Conservation (phyloP, 768 basidiomycete species). For the Baorangia bicolor region DNA sequence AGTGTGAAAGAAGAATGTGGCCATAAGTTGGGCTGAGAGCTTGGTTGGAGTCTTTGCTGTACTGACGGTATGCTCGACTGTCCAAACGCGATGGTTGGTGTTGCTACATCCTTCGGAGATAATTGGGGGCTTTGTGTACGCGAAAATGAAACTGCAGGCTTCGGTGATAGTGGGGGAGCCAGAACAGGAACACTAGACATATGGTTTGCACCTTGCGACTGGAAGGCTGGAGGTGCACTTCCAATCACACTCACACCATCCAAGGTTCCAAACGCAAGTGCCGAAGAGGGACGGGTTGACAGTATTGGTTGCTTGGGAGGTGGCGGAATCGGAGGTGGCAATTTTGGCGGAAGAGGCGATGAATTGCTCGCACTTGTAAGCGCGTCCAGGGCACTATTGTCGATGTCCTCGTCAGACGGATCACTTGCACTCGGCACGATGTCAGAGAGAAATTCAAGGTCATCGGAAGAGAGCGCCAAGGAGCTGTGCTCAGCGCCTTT, state of each 20-base stretch:
- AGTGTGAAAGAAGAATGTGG: constrained; percentile 20
- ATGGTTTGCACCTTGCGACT: constrained; percentile 1
- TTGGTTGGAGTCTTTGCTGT: constrained; percentile 17
- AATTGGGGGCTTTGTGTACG: constrained; percentile 15
- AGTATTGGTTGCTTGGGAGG: constrained; percentile 29
- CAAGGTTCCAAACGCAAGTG: neutral
- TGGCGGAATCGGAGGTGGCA: constrained; percentile 49
- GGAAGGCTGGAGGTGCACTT: neutral
- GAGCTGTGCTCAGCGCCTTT: constrained; percentile 46
- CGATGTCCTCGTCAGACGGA: constrained; percentile 35
- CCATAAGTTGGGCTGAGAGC: constrained; percentile 18
- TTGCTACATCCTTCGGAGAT: neutral
- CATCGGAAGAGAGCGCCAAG: constrained; percentile 72
- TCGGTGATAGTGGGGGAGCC: constrained; percentile 30
- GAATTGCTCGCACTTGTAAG: constrained; percentile 44
- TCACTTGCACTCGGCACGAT: constrained; percentile 56
- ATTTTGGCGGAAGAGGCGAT: constrained; percentile 39
- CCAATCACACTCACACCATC: neutral
- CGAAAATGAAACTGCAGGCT: constrained; percentile 26
- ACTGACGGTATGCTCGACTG: constrained; percentile 4
- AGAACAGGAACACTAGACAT: constrained; percentile 13
- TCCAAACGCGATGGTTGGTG: constrained; percentile 1
- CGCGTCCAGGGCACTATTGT: constrained; percentile 35
- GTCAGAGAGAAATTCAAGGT: constrained; percentile 79
- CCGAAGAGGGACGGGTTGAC: constrained; percentile 12